Evolutionary conservation across 148 eudicot genomes (phyloP).

Genomic region (Drosera capensis): DNA sequence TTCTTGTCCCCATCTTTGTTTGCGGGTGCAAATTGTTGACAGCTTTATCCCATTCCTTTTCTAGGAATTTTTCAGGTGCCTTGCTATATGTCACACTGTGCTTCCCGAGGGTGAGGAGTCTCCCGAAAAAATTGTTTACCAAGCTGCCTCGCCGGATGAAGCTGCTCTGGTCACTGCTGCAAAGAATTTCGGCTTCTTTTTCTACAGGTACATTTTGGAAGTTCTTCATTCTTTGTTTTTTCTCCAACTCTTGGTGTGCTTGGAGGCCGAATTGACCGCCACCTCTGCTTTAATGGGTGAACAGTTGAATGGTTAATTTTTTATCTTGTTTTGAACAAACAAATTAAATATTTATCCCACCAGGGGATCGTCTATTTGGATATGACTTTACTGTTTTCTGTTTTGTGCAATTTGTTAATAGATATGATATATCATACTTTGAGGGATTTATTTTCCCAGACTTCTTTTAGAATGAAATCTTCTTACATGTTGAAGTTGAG

Average conservation of each 20-base stretch:
- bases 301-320: too few relatives aligned
- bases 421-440: too few relatives aligned
- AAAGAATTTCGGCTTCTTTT: constrained; percentile 97
- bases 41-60: constrained; percentile 3
- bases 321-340: too few relatives aligned
- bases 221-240: background rate
- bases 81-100: constrained; percentile 95
- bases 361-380: too few relatives aligned
- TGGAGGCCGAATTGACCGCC: too few relatives aligned
- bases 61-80: constrained; percentile 97
- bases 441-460: too few relatives aligned
- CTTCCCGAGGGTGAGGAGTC: constrained; percentile 97
- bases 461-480: too few relatives aligned
- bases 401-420: too few relatives aligned
- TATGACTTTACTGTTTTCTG: too few relatives aligned
- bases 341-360: too few relatives aligned
- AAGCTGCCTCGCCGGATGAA: constrained; percentile 99
- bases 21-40: background rate
- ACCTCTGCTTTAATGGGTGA: too few relatives aligned
- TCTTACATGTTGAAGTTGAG: too few relatives aligned
- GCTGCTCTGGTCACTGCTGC: constrained; percentile 94
- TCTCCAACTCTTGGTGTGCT: background rate
- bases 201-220: constrained; percentile 69
- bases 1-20: background rate
- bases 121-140: constrained; percentile 78